Conservation (phyloP, 768 basidiomycete genomes). For the Phaeotremella skinneri region DNA sequence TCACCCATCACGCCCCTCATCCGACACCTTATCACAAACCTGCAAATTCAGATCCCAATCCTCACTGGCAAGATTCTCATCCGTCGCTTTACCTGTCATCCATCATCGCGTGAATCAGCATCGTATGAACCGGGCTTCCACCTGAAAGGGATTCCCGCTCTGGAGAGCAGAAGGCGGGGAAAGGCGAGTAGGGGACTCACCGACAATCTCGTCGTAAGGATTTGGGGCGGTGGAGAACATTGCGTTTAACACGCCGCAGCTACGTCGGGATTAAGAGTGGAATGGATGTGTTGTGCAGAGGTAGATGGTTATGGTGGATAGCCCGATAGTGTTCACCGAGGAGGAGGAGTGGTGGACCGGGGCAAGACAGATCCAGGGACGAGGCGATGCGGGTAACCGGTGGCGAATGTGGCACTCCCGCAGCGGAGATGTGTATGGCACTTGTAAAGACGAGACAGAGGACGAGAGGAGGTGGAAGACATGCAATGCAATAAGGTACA, state of each 20-base stretch:
- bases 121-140: background rate
- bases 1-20: slow-evolving; percentile 82
- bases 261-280: background rate
- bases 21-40: slow-evolving; percentile 92
- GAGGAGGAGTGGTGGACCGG: too few species aligned
- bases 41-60: slow-evolving; percentile 94
- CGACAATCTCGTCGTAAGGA: slow-evolving; percentile 82
- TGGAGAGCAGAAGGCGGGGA: background rate
- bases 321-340: too few species aligned
- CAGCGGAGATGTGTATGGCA: background rate
- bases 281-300: background rate
- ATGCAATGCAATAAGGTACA: too few species aligned
- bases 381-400: background rate
- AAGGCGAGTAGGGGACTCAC: slow-evolving; percentile 57
- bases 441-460: too few species aligned
- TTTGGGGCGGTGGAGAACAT: slow-evolving; percentile 45
- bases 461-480: too few species aligned
- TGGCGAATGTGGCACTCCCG: background rate
- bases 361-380: too few species aligned
- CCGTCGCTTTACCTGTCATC: slow-evolving; percentile 81
- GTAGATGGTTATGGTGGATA: background rate
- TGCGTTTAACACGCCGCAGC: background rate
- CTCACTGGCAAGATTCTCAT: slow-evolving; percentile 89
- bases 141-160: background rate
- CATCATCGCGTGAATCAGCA: slow-evolving; percentile 7